Base-by-base conservation (phyloP, 768 basidiomycete genomes). In the Nevesoporus exiguus region DNA sequence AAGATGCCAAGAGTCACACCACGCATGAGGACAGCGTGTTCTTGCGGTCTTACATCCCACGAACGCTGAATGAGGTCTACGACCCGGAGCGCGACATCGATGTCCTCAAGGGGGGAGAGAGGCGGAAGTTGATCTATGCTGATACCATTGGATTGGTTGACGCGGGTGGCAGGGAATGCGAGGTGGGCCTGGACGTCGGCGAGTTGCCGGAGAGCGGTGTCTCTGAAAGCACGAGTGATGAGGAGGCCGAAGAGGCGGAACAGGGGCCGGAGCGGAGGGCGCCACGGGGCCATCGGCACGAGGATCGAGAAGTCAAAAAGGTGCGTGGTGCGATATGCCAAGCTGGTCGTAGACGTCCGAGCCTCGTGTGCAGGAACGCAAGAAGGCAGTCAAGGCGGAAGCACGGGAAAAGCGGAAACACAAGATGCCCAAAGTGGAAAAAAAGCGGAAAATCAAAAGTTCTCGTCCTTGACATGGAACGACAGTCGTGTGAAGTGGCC, bases 371-470 rank as follows among this genome's bases (percentile, higher is more conserved):
- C 61, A 96, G 94, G 93, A 95, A 70, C 84, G 95, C 22, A 98
- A 98, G 74, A 91, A 91, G 67, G 84, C 85, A 5, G 82, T 80
- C 25, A 98, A 98, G 69, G 86, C 85, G 51, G 90, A 91, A 69
- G 85, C 89, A 36, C 80, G 86, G 64, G 94, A 97, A 74, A 89
- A 82, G 69, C 80, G 96, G 57, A 92, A 93, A 71, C 78, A 82
- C 61, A 98, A 98, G 76, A 93, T 98, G 79, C 90, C 95, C 43
- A 98, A 98, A 68, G 84, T 88, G 39, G 93, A 96, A 73, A 98
- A 98, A 77, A 92, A 92, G 75, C 80, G 84, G 39, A 82, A 81
- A 58, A 79, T 98, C 62, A 97, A 92, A 63, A 60, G 66, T 67
- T 43, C 72, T 63, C 53, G 58, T 44, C 59, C 59, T 52, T 61